phyloP scores from a whole-genome alignment of 2,329 filamentous ascomycete species.

The Penicillium sp. region DNA sequence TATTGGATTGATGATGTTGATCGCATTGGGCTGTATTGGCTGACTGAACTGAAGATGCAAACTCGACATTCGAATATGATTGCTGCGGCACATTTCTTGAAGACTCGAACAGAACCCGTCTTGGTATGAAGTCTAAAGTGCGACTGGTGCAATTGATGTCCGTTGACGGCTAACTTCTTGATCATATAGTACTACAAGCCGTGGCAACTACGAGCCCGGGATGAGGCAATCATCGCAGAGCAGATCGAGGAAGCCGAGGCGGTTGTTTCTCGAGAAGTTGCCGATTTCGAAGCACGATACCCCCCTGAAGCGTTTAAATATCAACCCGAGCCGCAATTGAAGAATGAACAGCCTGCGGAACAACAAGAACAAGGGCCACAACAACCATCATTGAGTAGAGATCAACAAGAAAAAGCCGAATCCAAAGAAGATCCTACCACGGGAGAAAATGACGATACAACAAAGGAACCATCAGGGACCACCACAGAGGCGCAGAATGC shows the following conservation, averaged over 20 bases:
- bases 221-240: conserved; percentile 71
- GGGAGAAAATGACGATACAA: neutral
- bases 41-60: conserved; percentile 63
- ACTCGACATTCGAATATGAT: conserved; percentile 74
- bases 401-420: neutral
- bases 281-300: conserved; percentile 62
- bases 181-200: conserved; percentile 76
- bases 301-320: conserved; percentile 34
- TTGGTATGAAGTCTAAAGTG: conserved; percentile 61
- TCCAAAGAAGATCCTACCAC: neutral
- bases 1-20: neutral
- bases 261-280: conserved; percentile 66
- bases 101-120: conserved; percentile 71
- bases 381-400: neutral
- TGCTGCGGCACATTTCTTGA: conserved; percentile 72
- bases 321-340: conserved; percentile 15
- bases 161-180: conserved; percentile 22
- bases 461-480: neutral
- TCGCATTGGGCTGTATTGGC: neutral
- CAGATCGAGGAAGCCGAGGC: conserved; percentile 71
- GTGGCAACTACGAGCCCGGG: conserved; percentile 71
- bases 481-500: neutral
- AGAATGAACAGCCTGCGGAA: conserved; percentile 30
- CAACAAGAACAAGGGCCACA: conserved; percentile 28
- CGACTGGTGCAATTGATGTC: neutral